phyloP scores from a whole-genome alignment of 2,329 filamentous ascomycete genomes.

The Sporothrix pseudoabietina region DNA sequence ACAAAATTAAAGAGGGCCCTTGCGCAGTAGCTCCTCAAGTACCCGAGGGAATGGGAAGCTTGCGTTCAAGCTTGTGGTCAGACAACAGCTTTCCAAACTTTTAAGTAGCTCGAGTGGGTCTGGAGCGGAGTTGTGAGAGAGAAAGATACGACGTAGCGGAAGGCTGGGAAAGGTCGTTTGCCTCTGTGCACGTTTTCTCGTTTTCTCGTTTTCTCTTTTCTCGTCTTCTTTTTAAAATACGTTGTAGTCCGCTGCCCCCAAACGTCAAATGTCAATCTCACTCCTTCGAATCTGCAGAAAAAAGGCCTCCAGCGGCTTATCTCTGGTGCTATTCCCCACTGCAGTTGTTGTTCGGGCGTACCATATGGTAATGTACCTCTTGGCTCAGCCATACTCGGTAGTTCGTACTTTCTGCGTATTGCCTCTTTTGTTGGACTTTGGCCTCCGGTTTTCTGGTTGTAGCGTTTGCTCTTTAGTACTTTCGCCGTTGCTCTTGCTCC shows the following conservation, averaged over 20 bases:
- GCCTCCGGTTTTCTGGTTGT: not conserved
- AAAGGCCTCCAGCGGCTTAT: not conserved
- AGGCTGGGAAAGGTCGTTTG: not conserved
- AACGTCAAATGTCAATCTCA: not conserved
- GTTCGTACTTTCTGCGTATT: not conserved
- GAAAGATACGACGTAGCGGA: not conserved
- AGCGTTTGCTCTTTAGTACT: not conserved
- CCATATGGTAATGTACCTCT: not conserved
- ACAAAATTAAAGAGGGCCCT: conserved; percentile 6
- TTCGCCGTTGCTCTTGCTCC: not conserved
- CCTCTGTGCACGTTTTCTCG: not conserved
- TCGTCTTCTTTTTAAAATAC: not conserved
- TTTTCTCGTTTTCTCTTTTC: not conserved
- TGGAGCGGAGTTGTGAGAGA: not conserved
- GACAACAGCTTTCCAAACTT: not conserved
- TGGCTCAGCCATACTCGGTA: not conserved
- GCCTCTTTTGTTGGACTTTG: not conserved
- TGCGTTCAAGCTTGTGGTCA: not conserved
- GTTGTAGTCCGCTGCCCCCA: not conserved
- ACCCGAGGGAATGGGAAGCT: conserved; percentile 29
- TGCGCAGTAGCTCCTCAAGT: conserved; percentile 9
- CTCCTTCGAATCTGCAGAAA: not conserved
- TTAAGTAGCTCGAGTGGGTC: not conserved
- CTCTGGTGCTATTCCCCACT: not conserved
- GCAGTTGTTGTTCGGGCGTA: not conserved